These are phyloP conservation scores for Atkinsonella texensis DNA, from an alignment of 2,329 filamentous ascomycete species.

Conservation along the genomic window DNA sequence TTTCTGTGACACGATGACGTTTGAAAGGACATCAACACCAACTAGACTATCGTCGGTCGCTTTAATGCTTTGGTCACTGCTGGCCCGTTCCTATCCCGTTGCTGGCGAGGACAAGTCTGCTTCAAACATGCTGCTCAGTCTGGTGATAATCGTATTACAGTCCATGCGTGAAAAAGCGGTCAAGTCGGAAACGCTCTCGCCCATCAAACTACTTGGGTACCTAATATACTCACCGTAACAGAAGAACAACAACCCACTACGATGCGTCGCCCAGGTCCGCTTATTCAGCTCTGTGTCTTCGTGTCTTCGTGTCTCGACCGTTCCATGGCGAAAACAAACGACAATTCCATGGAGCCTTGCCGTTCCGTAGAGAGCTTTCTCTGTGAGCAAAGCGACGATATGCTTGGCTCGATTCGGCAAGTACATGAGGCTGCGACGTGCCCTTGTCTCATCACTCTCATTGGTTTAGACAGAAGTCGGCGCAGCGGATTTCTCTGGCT, in stretches of 20 bases:
- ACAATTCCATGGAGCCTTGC: neutral
- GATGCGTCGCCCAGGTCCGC: neutral
- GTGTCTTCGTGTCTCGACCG: neutral
- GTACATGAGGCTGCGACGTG: neutral
- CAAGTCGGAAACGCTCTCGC: neutral
- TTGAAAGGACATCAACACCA: neutral
- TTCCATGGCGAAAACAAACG: neutral
- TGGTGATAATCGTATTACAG: too few species aligned
- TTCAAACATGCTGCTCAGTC: too few species aligned
- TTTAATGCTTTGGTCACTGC: neutral
- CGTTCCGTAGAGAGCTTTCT: too few species aligned
- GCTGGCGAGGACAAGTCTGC: too few species aligned
- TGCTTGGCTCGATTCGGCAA: neutral
- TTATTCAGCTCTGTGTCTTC: neutral
- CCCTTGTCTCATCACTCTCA: neutral
- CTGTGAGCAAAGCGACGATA: neutral
- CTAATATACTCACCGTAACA: neutral
- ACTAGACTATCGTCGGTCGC: neutral
- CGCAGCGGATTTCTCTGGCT: neutral
- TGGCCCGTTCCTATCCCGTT: neutral
- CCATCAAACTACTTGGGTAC: neutral
- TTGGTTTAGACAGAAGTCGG: neutral
- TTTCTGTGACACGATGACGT: neutral
- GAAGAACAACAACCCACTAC: neutral
- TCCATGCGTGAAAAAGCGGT: too few species aligned